Base-by-base conservation (phyloP, 345 rosid species). In the Bruguiera sexangula region DNA sequence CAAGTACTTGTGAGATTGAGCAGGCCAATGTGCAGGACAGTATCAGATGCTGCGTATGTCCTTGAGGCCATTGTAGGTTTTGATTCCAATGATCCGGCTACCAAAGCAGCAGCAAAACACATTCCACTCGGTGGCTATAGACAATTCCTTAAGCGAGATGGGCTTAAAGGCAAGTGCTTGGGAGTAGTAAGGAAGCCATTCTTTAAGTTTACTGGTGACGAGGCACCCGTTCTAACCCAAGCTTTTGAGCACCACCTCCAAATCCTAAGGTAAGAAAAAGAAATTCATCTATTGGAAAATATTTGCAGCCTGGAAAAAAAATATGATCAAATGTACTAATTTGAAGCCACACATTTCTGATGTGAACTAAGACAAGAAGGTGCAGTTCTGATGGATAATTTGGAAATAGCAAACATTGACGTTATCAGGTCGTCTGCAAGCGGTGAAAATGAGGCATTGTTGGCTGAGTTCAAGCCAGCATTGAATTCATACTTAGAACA, bases 121-220 rank as follows among this genome's bases (percentile, higher is more conserved):
- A 85, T 83, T 36, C 90, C 92, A 2, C 9, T 31, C 10, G 90
- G 87, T 0, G 92, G 92, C 66, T 89, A 87, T 69, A 81, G 73
- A 63, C 85, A 84, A 65, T 85, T 85, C 73, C 87, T 89, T 22
- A 85, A 62, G 27, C 61, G 58, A 27, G 13, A 65, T 54, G 85
- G 91, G 30, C 82, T 92, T 8, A 68, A 75, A 63, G 86, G 87
- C 58, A 92, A 92, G 79, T 78, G 88, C 71, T n/a, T 82, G 60
- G 92, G 91, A 26, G 27, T 86, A 0, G 85, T 85, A 8, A 73
- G 83, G 72, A 52, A 80, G 48, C 77, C 82, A 34, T 82, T 77
- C 72, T 73, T 32, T 54, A n/a, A 63, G 32, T 65, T 48, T 22
- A 22, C 3, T 7, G 22, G 68, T 0, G 67, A 50, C 16, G 57